Base-by-base conservation (phyloP, 257 asterid genomes). In the Scutellaria minor region DNA sequence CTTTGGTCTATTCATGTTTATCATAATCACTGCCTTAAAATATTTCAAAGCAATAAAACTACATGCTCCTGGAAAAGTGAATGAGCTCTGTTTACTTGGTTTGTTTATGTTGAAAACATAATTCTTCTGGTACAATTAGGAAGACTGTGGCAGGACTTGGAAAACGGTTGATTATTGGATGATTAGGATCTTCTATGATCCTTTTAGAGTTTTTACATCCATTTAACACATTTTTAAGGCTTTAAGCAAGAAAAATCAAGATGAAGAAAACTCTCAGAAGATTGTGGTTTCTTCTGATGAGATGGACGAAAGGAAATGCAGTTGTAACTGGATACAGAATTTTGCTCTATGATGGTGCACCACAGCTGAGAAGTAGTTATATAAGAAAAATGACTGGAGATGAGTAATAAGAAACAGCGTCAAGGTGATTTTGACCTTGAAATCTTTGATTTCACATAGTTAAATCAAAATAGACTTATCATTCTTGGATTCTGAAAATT, bases 181-280 rank as follows among this genome's bases (percentile, higher is more conserved):
- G 63, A 27, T 5, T 66, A 65, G 48, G 46, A 45, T 40, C 60
- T 53, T 47, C 27, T 55, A 44, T 11, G 55, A 53, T 22, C 53
- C 65, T 2, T 13, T 55, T 27, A 53, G 72, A 51, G 45, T 45
- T 53, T 18, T 39, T 57, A 20, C 4, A 58, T 72, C 66, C 59
- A 66, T 42, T 45, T 66, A 52, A 12, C 11, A 71, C 56, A 15
- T 42, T 59, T 18, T 18, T 18, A 18, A 18, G 18, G 18, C 18
- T 18, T 69, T 58, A 59, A 77, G 66, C 10, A 20, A 68, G 59
- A 46, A 46, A 54, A 20, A 70, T 45, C 68, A 5, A 53, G 64
- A 62, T 53, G 77, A 48, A 48, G 7, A 62, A 20, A 37, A 70
- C 22, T 44, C 59, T 22, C 9, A 18, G 41, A 37, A 62, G 60